phyloP scores from a whole-genome alignment of 768 basidiomycete species.

The Suillus variegatus region DNA sequence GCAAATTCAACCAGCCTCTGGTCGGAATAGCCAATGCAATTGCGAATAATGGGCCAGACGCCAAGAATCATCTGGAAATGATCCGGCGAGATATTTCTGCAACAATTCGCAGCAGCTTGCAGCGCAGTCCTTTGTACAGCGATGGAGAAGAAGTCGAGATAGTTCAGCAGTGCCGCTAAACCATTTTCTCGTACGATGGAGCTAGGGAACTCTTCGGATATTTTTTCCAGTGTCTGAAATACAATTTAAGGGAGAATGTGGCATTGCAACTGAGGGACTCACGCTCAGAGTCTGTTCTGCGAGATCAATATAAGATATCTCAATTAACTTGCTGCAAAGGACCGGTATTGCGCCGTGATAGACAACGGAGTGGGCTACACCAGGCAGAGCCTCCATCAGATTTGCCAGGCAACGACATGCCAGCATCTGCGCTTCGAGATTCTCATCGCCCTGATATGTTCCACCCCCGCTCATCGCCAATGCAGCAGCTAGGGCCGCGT shows the following conservation, averaged over 20 bases:
- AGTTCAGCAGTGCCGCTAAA: conserved; percentile 88
- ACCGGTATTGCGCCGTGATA: conserved; percentile 98
- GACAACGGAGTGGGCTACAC: conserved; percentile 95
- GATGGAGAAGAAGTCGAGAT: conserved; percentile 98
- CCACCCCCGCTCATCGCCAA: conserved; percentile 77
- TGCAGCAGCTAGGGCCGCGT: conserved; percentile 86
- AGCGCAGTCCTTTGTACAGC: conserved; percentile 96
- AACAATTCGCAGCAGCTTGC: conserved; percentile 96
- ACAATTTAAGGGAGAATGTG: conserved; percentile 17
- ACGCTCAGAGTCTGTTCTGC: conserved; percentile 98
- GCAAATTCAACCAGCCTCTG: conserved; percentile 98
- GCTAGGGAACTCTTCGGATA: conserved; percentile 95
- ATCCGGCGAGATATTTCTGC: conserved; percentile 87
- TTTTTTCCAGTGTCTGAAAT: conserved; percentile 91
- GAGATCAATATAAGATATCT: conserved; percentile 97
- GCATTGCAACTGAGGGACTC: conserved; percentile 39
- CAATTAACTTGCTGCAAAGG: conserved; percentile 93
- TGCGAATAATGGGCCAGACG: conserved; percentile 91
- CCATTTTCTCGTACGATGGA: conserved; percentile 97
- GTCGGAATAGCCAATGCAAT: conserved; percentile 89
- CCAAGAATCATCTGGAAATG: conserved; percentile 87
- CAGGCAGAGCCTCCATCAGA: conserved; percentile 98
- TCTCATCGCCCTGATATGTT: conserved; percentile 77
- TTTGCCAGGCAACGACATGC: conserved; percentile 97
- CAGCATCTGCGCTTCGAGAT: conserved; percentile 91